A percentile compares a stretch with the other conserved stretches of the same genome.
phyloP scores from a whole-genome alignment of 2,329 filamentous ascomycete genomes.

The Monilinia vaccinii-corymbosi region DNA sequence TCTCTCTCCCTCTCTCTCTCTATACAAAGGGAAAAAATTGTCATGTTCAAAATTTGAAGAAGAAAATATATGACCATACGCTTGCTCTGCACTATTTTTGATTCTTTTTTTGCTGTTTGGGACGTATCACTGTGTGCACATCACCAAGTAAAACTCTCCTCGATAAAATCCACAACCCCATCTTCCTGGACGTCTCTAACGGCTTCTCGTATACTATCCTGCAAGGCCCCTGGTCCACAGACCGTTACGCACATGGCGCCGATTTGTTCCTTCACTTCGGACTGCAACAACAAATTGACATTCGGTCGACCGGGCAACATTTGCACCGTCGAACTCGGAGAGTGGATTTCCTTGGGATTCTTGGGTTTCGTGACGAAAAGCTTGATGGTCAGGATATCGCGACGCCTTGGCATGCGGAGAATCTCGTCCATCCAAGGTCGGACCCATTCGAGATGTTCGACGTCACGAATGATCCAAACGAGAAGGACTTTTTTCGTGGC shows the following conservation, averaged over 20 bases:
- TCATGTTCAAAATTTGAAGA: neutral
- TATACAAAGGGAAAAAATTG: neutral
- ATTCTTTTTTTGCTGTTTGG: neutral
- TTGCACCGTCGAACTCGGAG: slow-evolving; percentile 69
- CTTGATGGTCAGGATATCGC: slow-evolving; percentile 75
- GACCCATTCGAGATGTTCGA: slow-evolving; percentile 87
- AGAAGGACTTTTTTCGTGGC: slow-evolving; percentile 76
- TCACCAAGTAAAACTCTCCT: slow-evolving; percentile 60
- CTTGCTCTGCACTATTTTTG: neutral
- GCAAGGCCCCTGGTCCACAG: slow-evolving; percentile 65
- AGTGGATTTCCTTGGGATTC: slow-evolving; percentile 66
- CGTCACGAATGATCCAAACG: slow-evolving; percentile 87
- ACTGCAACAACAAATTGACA: slow-evolving; percentile 65
- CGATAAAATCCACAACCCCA: slow-evolving; percentile 61
- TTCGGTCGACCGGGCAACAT: slow-evolving; percentile 90
- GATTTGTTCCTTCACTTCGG: slow-evolving; percentile 72
- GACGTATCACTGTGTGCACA: neutral
- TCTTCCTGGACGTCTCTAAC: slow-evolving; percentile 55
- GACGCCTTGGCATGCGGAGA: slow-evolving; percentile 68
- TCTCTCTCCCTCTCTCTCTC: neutral
- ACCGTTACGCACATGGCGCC: slow-evolving; percentile 85
- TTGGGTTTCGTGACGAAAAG: slow-evolving; percentile 86
- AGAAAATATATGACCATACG: neutral
- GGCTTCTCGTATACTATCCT: slow-evolving; percentile 65
- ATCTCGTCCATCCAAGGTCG: slow-evolving; percentile 73